These are phyloP conservation scores for Larix sibirica DNA, from an alignment of 83 land plant species.

Conservation along the genomic window DNA sequence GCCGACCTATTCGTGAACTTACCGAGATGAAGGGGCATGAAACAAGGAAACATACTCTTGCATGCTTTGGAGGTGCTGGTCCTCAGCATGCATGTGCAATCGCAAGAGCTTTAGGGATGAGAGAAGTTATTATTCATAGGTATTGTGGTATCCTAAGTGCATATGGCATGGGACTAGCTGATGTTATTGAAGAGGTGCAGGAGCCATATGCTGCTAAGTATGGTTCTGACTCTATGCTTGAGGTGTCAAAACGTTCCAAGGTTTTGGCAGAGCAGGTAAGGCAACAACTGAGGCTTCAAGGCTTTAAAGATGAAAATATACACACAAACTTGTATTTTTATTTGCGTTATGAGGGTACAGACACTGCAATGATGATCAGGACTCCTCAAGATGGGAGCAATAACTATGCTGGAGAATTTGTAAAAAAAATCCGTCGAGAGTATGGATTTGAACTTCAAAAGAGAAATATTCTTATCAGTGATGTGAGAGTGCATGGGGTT, in stretches of 20 bases:
- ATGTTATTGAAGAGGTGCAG: conserved; percentile 97
- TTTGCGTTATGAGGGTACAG: conserved; percentile 96
- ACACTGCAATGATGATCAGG: conserved; percentile 91
- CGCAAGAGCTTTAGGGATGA: conserved; percentile 91
- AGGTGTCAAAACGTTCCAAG: conserved; percentile 63
- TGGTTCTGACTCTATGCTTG: conserved; percentile 65
- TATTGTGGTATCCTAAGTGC: conserved; percentile 99
- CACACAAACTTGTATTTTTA: conserved; percentile 75
- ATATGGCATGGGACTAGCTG: conserved; percentile 98
- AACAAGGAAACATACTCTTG: conserved; percentile 88
- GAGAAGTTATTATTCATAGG: conserved; percentile 85
- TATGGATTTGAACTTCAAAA: conserved; percentile 95
- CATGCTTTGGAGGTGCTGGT: conserved; percentile 99
- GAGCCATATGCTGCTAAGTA: conserved; percentile 93
- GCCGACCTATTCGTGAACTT: conserved; percentile 95
- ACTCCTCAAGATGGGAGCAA: conserved; percentile 35
- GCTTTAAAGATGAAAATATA: conserved; percentile 68
- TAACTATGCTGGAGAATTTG: conserved; percentile 78
- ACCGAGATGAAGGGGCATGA: conserved; percentile 99
- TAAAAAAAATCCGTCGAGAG: conserved; percentile 78
- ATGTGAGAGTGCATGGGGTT: conserved; percentile 89
- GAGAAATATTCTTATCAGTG: conserved; percentile 82
- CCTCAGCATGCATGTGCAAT: conserved; percentile 99
- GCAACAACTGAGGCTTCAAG: conserved; percentile 67
- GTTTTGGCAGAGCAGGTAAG: conserved; percentile 54